Evolutionary conservation across 1,284 basidiomycete genomes (phyloP), one percentile per base, ranked within the genome.

Genomic region (Cutaneotrichosporon sp.): DNA sequence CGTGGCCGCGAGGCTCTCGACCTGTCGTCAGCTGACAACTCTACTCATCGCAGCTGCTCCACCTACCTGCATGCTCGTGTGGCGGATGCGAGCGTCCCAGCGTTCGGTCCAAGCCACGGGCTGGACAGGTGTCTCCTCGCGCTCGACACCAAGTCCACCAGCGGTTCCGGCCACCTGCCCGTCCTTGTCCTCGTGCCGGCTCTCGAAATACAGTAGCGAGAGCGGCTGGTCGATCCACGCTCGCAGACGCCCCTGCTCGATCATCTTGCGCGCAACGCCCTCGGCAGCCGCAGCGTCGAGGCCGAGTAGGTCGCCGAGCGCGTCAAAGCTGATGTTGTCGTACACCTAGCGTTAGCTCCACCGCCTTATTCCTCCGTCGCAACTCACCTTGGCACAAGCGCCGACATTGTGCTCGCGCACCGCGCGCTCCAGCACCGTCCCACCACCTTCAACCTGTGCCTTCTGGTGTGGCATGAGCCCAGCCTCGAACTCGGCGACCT

Each of bases 371-470:
- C 10, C 31, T 31, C 26, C 16, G 51, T 51, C 8, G 51, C 38
- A 16, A 65, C 74, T 38, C 56, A 79, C 79, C 76, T 93, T 91
- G 1, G 92, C 96, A 73, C 92, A 93, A 11, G 95, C 92, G 65
- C 97, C 86, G 18, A 99, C 84, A 77, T 99, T 99, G 82, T 99
- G 97, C 77, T 99, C 96, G 87, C 98, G 91, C 56, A 99, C 91
- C 2, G 97, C 97, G 58, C 94, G 87, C 78, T 98, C 96, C 36
- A 99, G 85, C n/a, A 99, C 94, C 10, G 93, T 98, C 7, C 91
- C 89, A 1, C 96, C 60, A 83, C 84, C 70, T 69, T 78, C 86
- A 55, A 99, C 89, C 75, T 87, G 89, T 14, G 96, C 96, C 32
- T 95, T 86, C 78, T 99, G 97, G 81, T 99, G 97, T 8, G 90